A percentile compares a stretch with the other conserved stretches of the same genome.
phyloP scores from a whole-genome alignment of 306 rosid species.

The Sicyos edulis region DNA sequence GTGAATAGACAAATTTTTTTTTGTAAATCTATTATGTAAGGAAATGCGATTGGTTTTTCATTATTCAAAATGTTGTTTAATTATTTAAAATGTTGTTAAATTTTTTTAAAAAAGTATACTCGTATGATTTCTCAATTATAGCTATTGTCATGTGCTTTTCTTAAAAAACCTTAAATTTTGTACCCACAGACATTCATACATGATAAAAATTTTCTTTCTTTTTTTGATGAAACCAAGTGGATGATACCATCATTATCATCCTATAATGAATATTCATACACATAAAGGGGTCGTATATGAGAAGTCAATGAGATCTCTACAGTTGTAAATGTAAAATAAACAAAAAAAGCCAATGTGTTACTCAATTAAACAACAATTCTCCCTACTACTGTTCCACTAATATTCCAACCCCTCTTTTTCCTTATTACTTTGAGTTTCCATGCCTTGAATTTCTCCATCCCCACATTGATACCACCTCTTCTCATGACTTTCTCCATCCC shows the following conservation, averaged over 20 bases:
- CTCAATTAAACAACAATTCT: constrained; percentile 27
- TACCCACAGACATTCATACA: too few relatives aligned
- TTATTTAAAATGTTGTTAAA: too few relatives aligned
- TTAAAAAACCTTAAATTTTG: too few relatives aligned
- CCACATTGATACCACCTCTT: constrained; percentile 71
- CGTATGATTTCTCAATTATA: too few relatives aligned
- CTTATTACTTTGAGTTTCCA: constrained; percentile 64
- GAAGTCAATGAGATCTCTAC: constrained; percentile 10
- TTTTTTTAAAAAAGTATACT: too few relatives aligned
- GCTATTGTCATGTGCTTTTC: too few relatives aligned
- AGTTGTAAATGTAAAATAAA: constrained; percentile 7
- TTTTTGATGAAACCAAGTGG: constrained; percentile 1
- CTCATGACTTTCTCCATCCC: too few relatives aligned
- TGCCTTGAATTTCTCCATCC: constrained; percentile 79
- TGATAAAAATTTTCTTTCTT: too few relatives aligned
- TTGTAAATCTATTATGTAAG: too few relatives aligned
- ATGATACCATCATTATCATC: constrained; percentile 4
- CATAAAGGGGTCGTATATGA: not conserved
- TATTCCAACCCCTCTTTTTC: constrained; percentile 89
- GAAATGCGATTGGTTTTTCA: too few relatives aligned
- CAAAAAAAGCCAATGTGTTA: not conserved
- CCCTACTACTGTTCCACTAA: constrained; percentile 40
- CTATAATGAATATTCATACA: constrained; percentile 15
- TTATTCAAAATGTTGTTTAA: too few relatives aligned
- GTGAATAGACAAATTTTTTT: too few relatives aligned